Conservation (phyloP, 2,329 filamentous ascomycete species). For the Chaetothyriales sp. region DNA sequence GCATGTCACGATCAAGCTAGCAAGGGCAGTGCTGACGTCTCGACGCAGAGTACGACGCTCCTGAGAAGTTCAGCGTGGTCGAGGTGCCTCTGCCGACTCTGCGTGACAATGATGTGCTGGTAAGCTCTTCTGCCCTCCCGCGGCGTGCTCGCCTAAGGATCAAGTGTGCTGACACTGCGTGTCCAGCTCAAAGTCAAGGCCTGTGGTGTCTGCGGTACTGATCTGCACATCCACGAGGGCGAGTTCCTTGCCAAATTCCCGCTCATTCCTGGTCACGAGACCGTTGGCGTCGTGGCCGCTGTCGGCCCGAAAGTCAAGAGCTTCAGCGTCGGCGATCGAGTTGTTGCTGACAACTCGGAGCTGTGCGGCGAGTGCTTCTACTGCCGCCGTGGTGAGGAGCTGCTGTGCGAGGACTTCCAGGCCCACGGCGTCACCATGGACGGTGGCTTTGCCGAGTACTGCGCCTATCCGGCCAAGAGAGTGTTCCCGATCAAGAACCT, state of each 20-base stretch:
- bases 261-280: slow-evolving; percentile 54
- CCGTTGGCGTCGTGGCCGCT: slow-evolving; percentile 37
- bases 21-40: not conserved
- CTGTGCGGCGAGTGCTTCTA: slow-evolving; percentile 62
- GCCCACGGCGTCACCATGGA: slow-evolving; percentile 48
- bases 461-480: slow-evolving; percentile 34
- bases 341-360: slow-evolving; percentile 43
- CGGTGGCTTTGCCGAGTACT: slow-evolving; percentile 61
- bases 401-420: slow-evolving; percentile 57
- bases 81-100: slow-evolving; percentile 48
- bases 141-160: not conserved
- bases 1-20: not conserved
- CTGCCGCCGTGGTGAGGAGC: slow-evolving; percentile 52
- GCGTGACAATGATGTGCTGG: slow-evolving; percentile 46
- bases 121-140: slow-evolving; percentile 19
- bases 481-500: slow-evolving; percentile 56
- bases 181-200: slow-evolving; percentile 51
- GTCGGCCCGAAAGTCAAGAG: slow-evolving; percentile 13
- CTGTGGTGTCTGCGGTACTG: slow-evolving; percentile 49
- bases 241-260: slow-evolving; percentile 54
- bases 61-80: slow-evolving; percentile 47
- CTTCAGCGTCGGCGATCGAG: slow-evolving; percentile 44
- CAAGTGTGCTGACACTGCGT: slow-evolving; percentile 16
- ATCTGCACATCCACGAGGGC: slow-evolving; percentile 46
- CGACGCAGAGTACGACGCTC: slow-evolving; percentile 41